phyloP scores from a whole-genome alignment of 225 moss, liverwort and hornwort genomes.

The Marchantia polymorpha region DNA sequence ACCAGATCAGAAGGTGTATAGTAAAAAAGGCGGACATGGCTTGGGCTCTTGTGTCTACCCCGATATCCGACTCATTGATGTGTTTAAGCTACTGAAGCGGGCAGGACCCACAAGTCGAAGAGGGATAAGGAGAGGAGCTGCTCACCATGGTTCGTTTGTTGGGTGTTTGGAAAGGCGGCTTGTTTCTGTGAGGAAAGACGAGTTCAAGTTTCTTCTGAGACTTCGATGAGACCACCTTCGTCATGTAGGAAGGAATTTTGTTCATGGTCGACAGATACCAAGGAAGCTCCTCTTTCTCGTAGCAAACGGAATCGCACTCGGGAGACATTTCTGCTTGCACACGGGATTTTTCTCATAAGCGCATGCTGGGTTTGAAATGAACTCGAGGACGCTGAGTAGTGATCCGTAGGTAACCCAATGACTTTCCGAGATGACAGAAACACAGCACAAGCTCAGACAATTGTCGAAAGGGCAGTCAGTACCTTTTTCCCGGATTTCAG shows the following conservation, averaged over 20 bases:
- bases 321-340: constrained; percentile 35
- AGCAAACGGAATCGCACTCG: constrained; percentile 25
- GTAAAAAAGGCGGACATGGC: too few relatives aligned
- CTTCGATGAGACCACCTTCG: constrained; percentile 15
- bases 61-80: too few relatives aligned
- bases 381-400: not conserved
- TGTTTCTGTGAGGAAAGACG: constrained; percentile 39
- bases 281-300: constrained; percentile 22
- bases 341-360: too few relatives aligned
- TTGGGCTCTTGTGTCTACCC: too few relatives aligned
- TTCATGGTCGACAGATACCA: not conserved
- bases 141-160: constrained; percentile 27
- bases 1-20: too few relatives aligned
- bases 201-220: constrained; percentile 17
- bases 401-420: not conserved
- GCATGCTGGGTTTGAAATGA: not conserved
- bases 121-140: too few relatives aligned
- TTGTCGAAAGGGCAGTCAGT: not conserved
- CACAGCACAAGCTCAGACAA: too few relatives aligned
- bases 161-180: constrained; percentile 20
- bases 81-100: too few relatives aligned
- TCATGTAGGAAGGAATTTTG: constrained; percentile 26
- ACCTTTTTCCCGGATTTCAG: constrained; percentile 32
- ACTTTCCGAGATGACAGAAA: too few relatives aligned
- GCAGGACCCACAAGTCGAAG: too few relatives aligned